phyloP scores from a whole-genome alignment of 2,329 filamentous ascomycete genomes.

The Stagonosporopsis cucurbitacearum region DNA sequence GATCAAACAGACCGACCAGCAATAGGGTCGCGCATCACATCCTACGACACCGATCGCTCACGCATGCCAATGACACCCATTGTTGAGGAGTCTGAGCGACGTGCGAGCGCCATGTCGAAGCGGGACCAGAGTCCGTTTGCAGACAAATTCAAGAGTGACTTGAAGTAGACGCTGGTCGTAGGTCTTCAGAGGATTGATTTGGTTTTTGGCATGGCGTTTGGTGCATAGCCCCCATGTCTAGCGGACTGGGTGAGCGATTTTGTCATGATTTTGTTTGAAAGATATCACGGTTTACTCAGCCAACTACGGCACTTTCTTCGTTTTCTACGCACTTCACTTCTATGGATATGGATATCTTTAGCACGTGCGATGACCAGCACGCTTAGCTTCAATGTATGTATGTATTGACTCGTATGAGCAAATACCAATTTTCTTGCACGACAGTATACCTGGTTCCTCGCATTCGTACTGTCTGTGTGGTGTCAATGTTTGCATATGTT shows the following conservation, averaged over 20 bases:
- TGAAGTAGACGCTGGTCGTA: slow-evolving; percentile 11
- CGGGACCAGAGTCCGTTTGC: slow-evolving; percentile 45
- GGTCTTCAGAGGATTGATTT: background rate
- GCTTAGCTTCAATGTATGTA: slow-evolving; percentile 20
- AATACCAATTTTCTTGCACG: background rate
- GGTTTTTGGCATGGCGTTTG: slow-evolving; percentile 19
- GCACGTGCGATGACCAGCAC: slow-evolving; percentile 13
- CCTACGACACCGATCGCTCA: slow-evolving; percentile 35
- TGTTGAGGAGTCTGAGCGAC: slow-evolving; percentile 54
- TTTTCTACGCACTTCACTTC: slow-evolving; percentile 11
- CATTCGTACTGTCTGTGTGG: background rate
- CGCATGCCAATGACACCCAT: slow-evolving; percentile 52
- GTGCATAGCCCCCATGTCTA: slow-evolving; percentile 17
- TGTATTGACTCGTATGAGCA: slow-evolving; percentile 14
- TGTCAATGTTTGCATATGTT: background rate
- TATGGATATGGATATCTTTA: slow-evolving; percentile 10
- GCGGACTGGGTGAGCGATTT: slow-evolving; percentile 19
- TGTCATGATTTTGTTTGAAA: slow-evolving; percentile 10
- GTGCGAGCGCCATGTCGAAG: slow-evolving; percentile 39
- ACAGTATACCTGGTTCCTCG: background rate
- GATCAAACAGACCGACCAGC: slow-evolving; percentile 30
- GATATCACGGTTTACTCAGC: slow-evolving; percentile 18
- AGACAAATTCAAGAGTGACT: slow-evolving; percentile 34
- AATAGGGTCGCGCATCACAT: slow-evolving; percentile 40
- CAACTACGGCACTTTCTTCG: slow-evolving; percentile 17